Conservation (phyloP, 2,329 filamentous ascomycete species). For the Ceratocystis papillata region DNA sequence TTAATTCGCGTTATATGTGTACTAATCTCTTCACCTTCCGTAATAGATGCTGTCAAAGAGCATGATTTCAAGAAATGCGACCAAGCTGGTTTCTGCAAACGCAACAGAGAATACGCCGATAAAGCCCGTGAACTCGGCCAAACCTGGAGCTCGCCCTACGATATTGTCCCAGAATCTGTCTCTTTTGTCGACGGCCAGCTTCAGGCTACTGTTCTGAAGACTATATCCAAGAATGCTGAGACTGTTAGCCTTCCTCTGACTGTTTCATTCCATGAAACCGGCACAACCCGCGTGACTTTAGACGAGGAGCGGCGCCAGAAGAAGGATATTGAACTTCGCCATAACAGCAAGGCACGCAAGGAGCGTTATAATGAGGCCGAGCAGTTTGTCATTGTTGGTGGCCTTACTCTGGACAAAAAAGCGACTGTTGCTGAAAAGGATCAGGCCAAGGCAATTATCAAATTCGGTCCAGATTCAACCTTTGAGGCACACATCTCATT, state of each 20-base stretch:
- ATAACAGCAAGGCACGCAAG: conserved; percentile 74
- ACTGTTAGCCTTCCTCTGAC: conserved; percentile 71
- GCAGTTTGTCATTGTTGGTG: conserved; percentile 77
- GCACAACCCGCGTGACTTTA: conserved; percentile 73
- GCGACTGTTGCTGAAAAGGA: conserved; percentile 58
- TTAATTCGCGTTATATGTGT: not conserved
- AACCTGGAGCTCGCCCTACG: conserved; percentile 71
- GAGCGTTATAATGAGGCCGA: conserved; percentile 90
- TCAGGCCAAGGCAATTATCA: conserved; percentile 58
- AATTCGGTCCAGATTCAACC: conserved; percentile 64
- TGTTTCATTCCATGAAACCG: conserved; percentile 80
- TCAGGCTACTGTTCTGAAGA: conserved; percentile 72
- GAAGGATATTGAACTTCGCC: conserved; percentile 76
- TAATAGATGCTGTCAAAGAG: conserved; percentile 72
- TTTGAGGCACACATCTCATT: conserved; percentile 79
- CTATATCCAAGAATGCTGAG: conserved; percentile 50
- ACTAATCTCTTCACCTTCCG: not conserved
- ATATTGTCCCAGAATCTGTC: conserved; percentile 59
- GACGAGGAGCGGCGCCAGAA: conserved; percentile 87
- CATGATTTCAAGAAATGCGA: conserved; percentile 95
- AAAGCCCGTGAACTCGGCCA: conserved; percentile 52
- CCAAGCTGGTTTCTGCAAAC: conserved; percentile 94
- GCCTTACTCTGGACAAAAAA: conserved; percentile 58
- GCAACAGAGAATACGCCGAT: conserved; percentile 85
- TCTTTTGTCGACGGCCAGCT: conserved; percentile 70